These are phyloP conservation scores for Rhodotorula sp. DNA, from an alignment of 1,284 basidiomycete genomes.

Conservation along the genomic window DNA sequence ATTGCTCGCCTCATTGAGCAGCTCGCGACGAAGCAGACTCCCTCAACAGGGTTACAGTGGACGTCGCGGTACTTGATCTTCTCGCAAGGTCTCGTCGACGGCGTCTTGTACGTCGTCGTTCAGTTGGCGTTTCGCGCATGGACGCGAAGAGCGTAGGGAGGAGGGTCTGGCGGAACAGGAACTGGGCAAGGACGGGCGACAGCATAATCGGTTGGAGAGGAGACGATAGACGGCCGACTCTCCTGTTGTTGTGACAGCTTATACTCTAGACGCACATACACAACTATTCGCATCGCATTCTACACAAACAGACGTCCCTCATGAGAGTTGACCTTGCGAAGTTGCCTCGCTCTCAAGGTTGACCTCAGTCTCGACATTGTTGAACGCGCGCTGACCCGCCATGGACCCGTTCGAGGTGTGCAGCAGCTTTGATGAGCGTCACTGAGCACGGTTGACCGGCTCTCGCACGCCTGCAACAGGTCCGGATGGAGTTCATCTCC, in stretches of 20 bases:
- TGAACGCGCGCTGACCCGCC: background rate
- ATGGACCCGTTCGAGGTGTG: constrained; percentile 46
- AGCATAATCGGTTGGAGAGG: no score
- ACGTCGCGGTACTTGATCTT: constrained; percentile 1
- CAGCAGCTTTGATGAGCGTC: no score
- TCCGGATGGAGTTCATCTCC: constrained; percentile 46
- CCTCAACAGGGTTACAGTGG: background rate
- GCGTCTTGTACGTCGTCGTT: constrained; percentile 1
- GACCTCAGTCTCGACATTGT: background rate
- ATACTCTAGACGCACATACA: no score
- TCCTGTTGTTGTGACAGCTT: no score
- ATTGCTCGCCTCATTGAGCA: constrained; percentile 25
- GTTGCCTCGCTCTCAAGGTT: background rate
- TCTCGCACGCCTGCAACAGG: constrained; percentile 25
- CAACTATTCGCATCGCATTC: no score
- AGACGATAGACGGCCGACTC: no score
- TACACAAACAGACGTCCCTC: no score
- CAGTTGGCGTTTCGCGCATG: background rate
- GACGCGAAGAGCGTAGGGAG: background rate
- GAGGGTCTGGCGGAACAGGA: background rate
- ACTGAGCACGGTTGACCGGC: background rate
- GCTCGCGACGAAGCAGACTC: background rate
- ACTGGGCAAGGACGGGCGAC: no score
- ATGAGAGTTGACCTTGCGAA: no score
- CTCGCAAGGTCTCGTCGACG: constrained; percentile 12